Conservation (phyloP, 805 yeast genomes). For the Saccharomycopsis sp. region DNA sequence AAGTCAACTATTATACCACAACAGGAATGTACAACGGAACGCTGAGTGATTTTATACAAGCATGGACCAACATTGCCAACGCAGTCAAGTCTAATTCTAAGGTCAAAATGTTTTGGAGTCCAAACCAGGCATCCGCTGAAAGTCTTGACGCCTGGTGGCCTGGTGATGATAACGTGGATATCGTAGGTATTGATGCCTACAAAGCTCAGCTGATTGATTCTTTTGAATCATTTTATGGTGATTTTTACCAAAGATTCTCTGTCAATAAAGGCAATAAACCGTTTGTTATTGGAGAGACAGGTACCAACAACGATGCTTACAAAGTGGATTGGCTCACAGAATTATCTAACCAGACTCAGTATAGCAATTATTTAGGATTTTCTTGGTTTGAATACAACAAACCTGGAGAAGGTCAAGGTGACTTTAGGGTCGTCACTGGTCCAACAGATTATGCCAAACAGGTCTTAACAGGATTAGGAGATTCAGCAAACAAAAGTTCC, state of each 20-base stretch:
- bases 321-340: conserved; percentile 5
- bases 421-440: conserved; percentile 11
- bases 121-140: conserved; percentile 2
- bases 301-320: not conserved
- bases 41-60: not conserved
- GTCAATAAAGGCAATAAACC: conserved; percentile 3
- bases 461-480: not conserved
- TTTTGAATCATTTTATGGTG: conserved; percentile 3
- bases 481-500: not conserved
- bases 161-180: conserved; percentile 11
- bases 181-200: conserved; percentile 14
- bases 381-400: conserved; percentile 15
- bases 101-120: conserved; percentile 12
- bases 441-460: not conserved
- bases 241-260: conserved; percentile 2
- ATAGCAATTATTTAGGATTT: conserved; percentile 4
- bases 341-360: conserved; percentile 19
- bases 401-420: conserved; percentile 8
- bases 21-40: conserved; percentile 3
- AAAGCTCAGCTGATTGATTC: conserved; percentile 1
- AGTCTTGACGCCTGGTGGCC: conserved; percentile 8
- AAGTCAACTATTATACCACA: conserved; percentile 8
- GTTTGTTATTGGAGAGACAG: conserved; percentile 11
- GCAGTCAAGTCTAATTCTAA: conserved; percentile 9
- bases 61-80: conserved; percentile 4